Conservation (phyloP, 225 moss, liverwort and hornwort species). For the Straminergon stramineum region DNA sequence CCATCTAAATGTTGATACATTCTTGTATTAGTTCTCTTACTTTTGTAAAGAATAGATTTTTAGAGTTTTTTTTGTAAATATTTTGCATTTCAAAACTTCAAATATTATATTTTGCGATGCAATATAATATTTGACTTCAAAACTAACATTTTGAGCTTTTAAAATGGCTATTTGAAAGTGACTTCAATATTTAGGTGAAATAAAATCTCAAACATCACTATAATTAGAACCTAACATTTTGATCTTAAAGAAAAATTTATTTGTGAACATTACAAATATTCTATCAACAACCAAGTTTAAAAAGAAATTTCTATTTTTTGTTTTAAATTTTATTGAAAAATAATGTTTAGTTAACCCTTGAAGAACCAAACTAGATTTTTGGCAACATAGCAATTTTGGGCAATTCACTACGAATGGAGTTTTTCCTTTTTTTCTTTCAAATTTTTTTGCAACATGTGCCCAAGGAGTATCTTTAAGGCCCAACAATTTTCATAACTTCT, state of each 20-base stretch:
- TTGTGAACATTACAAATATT: no score
- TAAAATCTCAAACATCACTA: neutral
- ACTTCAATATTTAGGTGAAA: neutral
- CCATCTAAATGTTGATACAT: neutral
- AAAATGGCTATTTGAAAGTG: neutral
- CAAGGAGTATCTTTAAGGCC: no score
- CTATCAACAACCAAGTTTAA: no score
- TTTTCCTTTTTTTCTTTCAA: no score
- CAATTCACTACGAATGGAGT: no score
- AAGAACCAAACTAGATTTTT: no score
- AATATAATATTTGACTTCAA: neutral
- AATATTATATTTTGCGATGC: neutral
- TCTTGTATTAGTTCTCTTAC: neutral
- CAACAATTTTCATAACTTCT: no score
- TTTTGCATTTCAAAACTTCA: neutral
- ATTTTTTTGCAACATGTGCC: no score
- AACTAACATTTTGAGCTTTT: neutral
- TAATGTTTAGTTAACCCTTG: no score
- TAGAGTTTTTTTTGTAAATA: accelerated
- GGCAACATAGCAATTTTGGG: no score
- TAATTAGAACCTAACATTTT: neutral
- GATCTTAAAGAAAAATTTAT: no score
- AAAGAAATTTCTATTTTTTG: neutral
- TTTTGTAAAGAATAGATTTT: neutral
- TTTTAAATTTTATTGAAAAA: neutral